Conservation (phyloP, 2,329 filamentous ascomycete genomes). For the Calonectria pseudoreteaudii region DNA sequence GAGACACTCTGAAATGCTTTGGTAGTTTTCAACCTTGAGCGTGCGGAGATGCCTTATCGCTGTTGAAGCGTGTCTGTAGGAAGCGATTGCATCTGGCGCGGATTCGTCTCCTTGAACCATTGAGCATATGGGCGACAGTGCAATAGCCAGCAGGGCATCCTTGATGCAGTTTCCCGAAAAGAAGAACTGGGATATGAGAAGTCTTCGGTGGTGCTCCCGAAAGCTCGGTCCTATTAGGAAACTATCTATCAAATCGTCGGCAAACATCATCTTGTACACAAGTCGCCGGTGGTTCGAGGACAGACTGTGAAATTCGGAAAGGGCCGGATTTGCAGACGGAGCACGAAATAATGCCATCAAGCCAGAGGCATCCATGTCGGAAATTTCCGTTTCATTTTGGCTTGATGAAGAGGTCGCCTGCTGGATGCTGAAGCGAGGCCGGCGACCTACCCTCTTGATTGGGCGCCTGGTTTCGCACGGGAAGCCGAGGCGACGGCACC, state of each 20-base stretch:
- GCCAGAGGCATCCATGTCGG: not conserved
- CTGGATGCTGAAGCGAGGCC: not conserved
- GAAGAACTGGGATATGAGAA: not conserved
- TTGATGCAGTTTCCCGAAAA: not conserved
- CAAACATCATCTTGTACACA: not conserved
- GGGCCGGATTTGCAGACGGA: not conserved
- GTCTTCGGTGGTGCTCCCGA: not conserved
- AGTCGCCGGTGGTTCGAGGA: not conserved
- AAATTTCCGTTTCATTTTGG: not conserved
- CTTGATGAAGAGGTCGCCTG: not conserved
- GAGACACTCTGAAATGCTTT: slow-evolving; percentile 32
- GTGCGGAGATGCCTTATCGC: not conserved
- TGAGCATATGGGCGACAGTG: not conserved
- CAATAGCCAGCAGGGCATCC: not conserved
- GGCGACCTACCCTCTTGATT: not conserved
- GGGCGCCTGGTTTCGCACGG: not conserved
- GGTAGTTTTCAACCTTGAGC: not conserved
- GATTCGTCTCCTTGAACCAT: not conserved
- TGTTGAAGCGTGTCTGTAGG: not conserved
- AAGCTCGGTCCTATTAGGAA: not conserved
- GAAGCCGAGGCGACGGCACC: not conserved
- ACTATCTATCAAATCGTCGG: not conserved
- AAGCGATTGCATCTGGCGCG: not conserved
- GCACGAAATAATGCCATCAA: not conserved
- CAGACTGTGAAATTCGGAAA: not conserved